Conservation (phyloP, 495 filamentous ascomycete genomes). For the Xylaria curta region DNA sequence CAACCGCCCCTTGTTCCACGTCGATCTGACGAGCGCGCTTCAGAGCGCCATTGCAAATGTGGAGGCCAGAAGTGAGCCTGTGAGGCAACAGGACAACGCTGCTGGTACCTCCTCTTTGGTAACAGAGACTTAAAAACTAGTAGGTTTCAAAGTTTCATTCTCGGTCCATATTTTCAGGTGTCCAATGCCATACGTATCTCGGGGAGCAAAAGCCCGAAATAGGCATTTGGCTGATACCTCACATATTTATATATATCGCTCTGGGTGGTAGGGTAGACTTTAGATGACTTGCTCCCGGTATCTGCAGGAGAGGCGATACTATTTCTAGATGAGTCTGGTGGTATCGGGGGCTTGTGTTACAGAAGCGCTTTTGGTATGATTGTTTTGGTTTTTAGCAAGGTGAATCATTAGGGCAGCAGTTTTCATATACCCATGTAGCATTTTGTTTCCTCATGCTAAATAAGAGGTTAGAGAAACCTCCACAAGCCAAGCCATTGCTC, state of each 20-base stretch:
- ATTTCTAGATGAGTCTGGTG: not conserved
- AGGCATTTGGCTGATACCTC: not conserved
- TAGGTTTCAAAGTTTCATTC: not conserved
- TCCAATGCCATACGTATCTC: not conserved
- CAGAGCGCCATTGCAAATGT: slow-evolving; percentile 87
- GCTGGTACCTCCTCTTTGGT: not conserved
- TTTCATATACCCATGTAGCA: slow-evolving; percentile 20
- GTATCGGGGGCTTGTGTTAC: not conserved
- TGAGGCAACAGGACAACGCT: not conserved
- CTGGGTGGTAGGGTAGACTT: slow-evolving; percentile 5
- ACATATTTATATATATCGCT: not conserved
- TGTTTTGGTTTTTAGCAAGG: not conserved
- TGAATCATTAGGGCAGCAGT: not conserved
- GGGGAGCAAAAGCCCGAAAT: not conserved
- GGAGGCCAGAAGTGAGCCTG: slow-evolving; percentile 53
- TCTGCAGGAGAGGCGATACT: not conserved
- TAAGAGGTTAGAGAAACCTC: not conserved
- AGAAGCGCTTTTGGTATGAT: not conserved
- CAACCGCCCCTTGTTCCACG: slow-evolving; percentile 91
- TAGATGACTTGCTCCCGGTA: not conserved
- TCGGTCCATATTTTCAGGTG: slow-evolving; percentile 8
- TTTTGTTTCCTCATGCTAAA: slow-evolving; percentile 1
- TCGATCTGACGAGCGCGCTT: slow-evolving; percentile 89
- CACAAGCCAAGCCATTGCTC: not conserved
- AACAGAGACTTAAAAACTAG: not conserved